A percentile compares a stretch with the other conserved stretches of the same genome.
These are phyloP conservation scores for Betula pendula DNA, from an alignment of 306 rosid genomes.

Conservation along the genomic window DNA sequence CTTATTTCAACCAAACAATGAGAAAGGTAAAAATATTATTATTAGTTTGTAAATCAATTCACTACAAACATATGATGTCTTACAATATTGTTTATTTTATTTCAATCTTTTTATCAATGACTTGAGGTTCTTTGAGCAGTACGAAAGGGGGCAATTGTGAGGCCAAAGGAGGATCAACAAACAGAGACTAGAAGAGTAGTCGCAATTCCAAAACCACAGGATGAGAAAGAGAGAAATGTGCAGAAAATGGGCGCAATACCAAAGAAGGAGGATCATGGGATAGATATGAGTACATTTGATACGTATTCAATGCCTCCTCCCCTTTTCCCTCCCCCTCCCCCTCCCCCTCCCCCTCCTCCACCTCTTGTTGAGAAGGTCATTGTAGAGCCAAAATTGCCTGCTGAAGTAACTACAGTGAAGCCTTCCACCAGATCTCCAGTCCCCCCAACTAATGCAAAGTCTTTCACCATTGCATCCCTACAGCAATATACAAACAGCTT, in stretches of 20 bases:
- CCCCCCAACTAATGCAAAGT: conserved; percentile 56
- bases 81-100: conserved; percentile 2
- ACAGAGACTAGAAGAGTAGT: conserved; percentile 46
- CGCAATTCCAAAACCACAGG: conserved; percentile 54
- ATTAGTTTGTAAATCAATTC: conserved; percentile 24
- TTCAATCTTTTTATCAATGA: conserved; percentile 9
- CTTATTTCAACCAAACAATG: conserved; percentile 47
- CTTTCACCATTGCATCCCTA: conserved; percentile 81
- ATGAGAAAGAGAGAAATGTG: conserved; percentile 47
- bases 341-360: conserved; percentile 41
- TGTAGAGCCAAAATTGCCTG: conserved; percentile 51
- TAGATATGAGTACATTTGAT: conserved; percentile 50
- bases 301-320: conserved; percentile 42
- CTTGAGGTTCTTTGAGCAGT: conserved; percentile 32
- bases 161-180: conserved; percentile 52
- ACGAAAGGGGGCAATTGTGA: conserved; percentile 49
- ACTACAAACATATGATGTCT: conserved; percentile 19
- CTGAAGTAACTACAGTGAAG: conserved; percentile 39
- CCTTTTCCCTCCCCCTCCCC: conserved; percentile 33
- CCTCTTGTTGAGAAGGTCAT: conserved; percentile 57
- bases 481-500: conserved; percentile 96
- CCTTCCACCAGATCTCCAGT: conserved; percentile 41
- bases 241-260: conserved; percentile 44
- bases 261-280: conserved; percentile 51
- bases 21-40: conserved; percentile 53